Base-by-base conservation (phyloP, 78 protist species). In the Mantamonas sphyraenae region DNA sequence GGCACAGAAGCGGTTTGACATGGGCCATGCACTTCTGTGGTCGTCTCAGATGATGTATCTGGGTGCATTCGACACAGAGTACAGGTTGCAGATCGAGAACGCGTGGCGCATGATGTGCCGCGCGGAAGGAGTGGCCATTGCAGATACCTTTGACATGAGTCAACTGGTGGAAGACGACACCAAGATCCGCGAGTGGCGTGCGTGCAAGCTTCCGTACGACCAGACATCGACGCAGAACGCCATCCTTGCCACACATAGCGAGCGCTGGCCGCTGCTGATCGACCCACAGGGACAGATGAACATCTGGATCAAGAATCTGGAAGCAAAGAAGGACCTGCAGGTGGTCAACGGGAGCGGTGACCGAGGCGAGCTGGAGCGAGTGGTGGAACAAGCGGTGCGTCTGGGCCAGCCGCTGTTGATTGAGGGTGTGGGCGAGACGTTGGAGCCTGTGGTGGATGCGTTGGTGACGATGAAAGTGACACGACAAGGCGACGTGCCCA, bases 51-150 rank as follows among this genome's bases (percentile, higher is more conserved):
- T 93, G 37, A 73, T 90, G 34, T 93, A 93, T 64, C 39, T 83
- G 8, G 97, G 97, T 7, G 81, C 90, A 42, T 86, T 90, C 80
- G 85, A 87, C 82, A 9, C 60, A 51, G 77, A 67, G 47, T 89
- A 66, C 80, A 83, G 97, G 3, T 28, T 66, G 24, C 34, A 16
- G 70, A 60, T 92, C 57, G 65, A 83, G 43, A 37, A 73, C 14
- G 20, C 10, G 39, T 89, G 86, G 79, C 22, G 26, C 20, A 0
- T 9, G 81, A 39, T 20, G 37, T 83, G 57, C 0, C 12, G n/a
- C 9, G 7, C 19, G 43, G 38, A 30, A 10, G 1, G 31, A 12
- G 20, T 87, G 20, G 47, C 76, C 30, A 45, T 17, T 70, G 30
- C 34, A 0, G 59, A 20, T 26, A n/a, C 31, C 74, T 80, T 77